Percentiles rank a stretch among this genome's conserved stretches.
phyloP scores from a whole-genome alignment of 768 basidiomycete genomes.

The Termitomyces bulborhizus region DNA sequence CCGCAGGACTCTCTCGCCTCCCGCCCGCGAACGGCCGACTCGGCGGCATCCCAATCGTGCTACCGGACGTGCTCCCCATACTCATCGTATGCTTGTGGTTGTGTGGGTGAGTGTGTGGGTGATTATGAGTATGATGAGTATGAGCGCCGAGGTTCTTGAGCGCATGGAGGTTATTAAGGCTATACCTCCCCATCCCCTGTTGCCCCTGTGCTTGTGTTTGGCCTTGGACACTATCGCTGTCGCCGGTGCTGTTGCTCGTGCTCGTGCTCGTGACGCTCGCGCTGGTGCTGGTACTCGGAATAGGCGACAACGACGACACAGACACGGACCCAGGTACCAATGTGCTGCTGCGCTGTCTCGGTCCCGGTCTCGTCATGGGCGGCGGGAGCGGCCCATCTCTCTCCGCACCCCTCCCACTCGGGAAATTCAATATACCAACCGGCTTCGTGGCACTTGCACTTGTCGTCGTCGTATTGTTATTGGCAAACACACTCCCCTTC shows the following conservation, averaged over 20 bases:
- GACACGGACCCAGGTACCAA: conserved; percentile 24
- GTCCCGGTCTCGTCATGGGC: conserved; percentile 15
- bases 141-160: conserved; percentile 3
- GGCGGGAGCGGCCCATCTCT: background rate
- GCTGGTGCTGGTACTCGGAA: background rate
- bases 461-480: conserved; percentile 1
- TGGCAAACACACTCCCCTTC: background rate
- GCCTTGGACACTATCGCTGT: too few species aligned
- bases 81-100: background rate
- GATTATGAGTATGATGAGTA: background rate
- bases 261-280: background rate
- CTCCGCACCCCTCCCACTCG: background rate
- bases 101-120: background rate
- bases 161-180: background rate
- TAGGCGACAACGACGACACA: conserved; percentile 3
- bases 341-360: conserved; percentile 34
- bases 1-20: conserved; percentile 60
- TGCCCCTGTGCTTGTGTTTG: too few species aligned
- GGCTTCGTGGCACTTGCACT: conserved; percentile 4
- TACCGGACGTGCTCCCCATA: background rate
- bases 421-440: conserved; percentile 6
- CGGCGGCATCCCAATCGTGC: conserved; percentile 20
- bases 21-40: conserved; percentile 52
- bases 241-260: background rate
- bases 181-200: too few species aligned